Evolutionary conservation across 2,329 filamentous ascomycete species (phyloP).

Genomic region (Neofusicoccum laricinum): DNA sequence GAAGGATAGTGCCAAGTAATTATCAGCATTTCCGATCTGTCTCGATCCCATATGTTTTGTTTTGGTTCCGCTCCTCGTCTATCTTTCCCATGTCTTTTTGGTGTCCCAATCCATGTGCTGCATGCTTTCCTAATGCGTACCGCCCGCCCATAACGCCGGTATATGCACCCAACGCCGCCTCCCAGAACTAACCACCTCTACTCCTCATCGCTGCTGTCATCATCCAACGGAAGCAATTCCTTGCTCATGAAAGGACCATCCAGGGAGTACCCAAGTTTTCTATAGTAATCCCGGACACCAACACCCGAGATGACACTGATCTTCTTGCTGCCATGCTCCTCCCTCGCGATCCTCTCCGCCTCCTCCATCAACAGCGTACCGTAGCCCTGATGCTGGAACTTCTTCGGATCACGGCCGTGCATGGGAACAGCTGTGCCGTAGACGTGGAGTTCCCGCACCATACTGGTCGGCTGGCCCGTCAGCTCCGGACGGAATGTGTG

Average conservation of each 20-base stretch:
- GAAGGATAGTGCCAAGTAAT: not conserved
- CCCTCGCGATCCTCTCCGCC: conserved; percentile 88
- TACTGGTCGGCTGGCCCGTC: conserved; percentile 78
- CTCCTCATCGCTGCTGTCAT: conserved; percentile 14
- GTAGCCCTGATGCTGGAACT: conserved; percentile 98
- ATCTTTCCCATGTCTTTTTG: not conserved
- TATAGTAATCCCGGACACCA: conserved; percentile 92
- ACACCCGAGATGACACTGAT: conserved; percentile 98
- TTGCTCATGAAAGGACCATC: conserved; percentile 63
- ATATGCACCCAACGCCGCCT: not conserved
- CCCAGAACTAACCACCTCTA: not conserved
- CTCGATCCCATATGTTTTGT: not conserved
- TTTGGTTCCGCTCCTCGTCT: not conserved
- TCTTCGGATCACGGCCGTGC: conserved; percentile 88
- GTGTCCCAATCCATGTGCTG: not conserved
- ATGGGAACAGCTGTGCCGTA: conserved; percentile 98
- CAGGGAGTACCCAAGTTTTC: conserved; percentile 75
- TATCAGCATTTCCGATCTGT: not conserved
- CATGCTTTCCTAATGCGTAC: not conserved
- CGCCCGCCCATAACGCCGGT: not conserved
- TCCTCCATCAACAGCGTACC: conserved; percentile 97
- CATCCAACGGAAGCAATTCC: conserved; percentile 23
- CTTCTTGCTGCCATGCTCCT: conserved; percentile 92
- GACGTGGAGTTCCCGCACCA: conserved; percentile 92
- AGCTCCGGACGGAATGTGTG: conserved; percentile 92